Percentiles rank a stretch among this genome's conserved stretches.
Evolutionary conservation across 306 rosid genomes (phyloP).

Genomic region (Vigna reflexopilosa): DNA sequence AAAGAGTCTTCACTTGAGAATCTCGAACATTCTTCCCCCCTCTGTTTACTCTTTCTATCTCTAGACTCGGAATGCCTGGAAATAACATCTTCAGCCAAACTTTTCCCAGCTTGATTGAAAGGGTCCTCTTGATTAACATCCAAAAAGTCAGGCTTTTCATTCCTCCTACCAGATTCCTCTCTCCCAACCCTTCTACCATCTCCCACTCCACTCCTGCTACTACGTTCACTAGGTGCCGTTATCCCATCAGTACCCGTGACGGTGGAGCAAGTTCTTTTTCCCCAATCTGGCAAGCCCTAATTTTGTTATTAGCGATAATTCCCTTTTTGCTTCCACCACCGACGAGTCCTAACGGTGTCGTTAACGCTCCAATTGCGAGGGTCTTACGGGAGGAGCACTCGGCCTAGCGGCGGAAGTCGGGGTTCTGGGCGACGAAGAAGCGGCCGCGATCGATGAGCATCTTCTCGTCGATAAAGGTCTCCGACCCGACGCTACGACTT

Average conservation of each 20-base stretch:
- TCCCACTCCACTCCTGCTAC: slow-evolving; percentile 69
- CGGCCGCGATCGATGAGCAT: no score
- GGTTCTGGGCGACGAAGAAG: no score
- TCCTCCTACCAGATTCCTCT: slow-evolving; percentile 76
- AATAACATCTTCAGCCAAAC: slow-evolving; percentile 58
- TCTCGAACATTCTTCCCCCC: slow-evolving; percentile 69
- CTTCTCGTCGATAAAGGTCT: no score
- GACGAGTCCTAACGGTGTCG: no score
- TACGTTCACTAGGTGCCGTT: slow-evolving; percentile 58
- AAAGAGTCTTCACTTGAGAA: slow-evolving; percentile 72
- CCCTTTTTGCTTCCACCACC: no score
- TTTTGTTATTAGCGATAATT: no score
- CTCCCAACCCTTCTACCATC: slow-evolving; percentile 71
- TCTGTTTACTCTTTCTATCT: slow-evolving; percentile 68
- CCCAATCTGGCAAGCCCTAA: no score
- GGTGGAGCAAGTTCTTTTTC: no score
- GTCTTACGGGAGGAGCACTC: no score
- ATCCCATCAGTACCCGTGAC: slow-evolving; percentile 50
- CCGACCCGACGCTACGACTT: no score
- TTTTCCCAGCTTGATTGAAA: slow-evolving; percentile 56
- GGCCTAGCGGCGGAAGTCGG: no score
- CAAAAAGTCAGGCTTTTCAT: slow-evolving; percentile 64
- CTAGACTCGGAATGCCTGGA: slow-evolving; percentile 73
- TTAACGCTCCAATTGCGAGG: no score
- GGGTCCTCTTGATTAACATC: slow-evolving; percentile 62